phyloP scores from a whole-genome alignment of 371 early-diverging fungal genomes.

The Capillidium rhysosporum region DNA sequence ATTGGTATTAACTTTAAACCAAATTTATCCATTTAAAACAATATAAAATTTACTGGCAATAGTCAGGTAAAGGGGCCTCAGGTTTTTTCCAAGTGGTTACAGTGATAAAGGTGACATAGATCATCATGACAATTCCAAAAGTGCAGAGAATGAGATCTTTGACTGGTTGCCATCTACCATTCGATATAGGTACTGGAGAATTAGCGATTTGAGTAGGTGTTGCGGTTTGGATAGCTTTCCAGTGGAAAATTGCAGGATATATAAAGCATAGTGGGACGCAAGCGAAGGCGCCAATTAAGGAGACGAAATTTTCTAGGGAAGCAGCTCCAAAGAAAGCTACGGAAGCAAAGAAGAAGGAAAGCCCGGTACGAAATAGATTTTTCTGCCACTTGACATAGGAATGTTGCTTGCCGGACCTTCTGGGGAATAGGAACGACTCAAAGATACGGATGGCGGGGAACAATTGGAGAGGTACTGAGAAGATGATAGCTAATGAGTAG shows the following conservation, averaged over 20 bases:
- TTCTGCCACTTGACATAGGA: slow-evolving; percentile 69
- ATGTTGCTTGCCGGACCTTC: slow-evolving; percentile 39
- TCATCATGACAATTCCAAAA: slow-evolving; percentile 51
- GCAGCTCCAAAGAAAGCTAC: slow-evolving; percentile 51
- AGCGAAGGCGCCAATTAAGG: slow-evolving; percentile 52
- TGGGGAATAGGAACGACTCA: slow-evolving; percentile 45
- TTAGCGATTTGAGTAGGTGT: slow-evolving; percentile 6
- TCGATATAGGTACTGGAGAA: slow-evolving; percentile 3
- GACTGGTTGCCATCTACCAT: slow-evolving; percentile 14
- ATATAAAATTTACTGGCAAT: too few relatives aligned
- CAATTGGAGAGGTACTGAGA: slow-evolving; percentile 61
- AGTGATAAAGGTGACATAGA: slow-evolving; percentile 57
- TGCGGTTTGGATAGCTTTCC: slow-evolving; percentile 25
- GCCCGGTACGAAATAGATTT: slow-evolving; percentile 49
- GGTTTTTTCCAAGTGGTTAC: slow-evolving; percentile 32
- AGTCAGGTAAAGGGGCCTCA: neutral
- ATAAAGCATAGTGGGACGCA: slow-evolving; percentile 55
- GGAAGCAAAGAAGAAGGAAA: slow-evolving; percentile 38
- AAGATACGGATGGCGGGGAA: slow-evolving; percentile 74
- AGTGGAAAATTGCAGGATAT: slow-evolving; percentile 68
- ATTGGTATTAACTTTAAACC: too few relatives aligned
- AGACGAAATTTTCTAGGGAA: slow-evolving; percentile 65
- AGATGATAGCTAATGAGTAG: slow-evolving; percentile 69
- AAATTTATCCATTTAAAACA: too few relatives aligned
- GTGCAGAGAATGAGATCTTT: slow-evolving; percentile 35